Conservation (phyloP, 371 early-diverging fungal genomes). For the Phascolomyces articulosus region DNA sequence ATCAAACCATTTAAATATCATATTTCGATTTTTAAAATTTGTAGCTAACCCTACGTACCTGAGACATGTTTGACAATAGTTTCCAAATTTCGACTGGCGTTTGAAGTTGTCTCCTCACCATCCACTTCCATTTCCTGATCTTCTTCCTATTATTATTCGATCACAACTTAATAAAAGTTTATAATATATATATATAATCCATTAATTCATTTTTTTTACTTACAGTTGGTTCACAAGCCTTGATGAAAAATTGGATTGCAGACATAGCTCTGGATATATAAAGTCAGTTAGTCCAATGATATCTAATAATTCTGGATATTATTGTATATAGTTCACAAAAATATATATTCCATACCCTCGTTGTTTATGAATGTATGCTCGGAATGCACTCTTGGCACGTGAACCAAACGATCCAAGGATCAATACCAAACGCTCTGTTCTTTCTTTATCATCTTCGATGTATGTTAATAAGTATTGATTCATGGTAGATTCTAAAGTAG, state of each 20-base stretch:
- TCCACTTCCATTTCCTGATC: slow-evolving; percentile 25
- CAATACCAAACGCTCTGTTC: slow-evolving; percentile 62
- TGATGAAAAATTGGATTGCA: not conserved
- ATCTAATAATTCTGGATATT: too few species aligned
- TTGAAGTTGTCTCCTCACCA: not conserved
- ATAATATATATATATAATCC: not conserved
- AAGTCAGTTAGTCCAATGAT: too few species aligned
- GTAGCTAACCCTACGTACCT: slow-evolving; percentile 19
- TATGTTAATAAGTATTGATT: slow-evolving; percentile 37
- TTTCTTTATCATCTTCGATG: slow-evolving; percentile 48
- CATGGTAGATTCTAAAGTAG: slow-evolving; percentile 45
- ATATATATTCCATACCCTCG: slow-evolving; percentile 29
- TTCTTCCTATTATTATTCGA: slow-evolving; percentile 17
- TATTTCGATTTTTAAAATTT: not conserved
- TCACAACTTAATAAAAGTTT: not conserved
- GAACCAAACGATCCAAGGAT: slow-evolving; percentile 53
- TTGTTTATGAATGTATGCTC: slow-evolving; percentile 56
- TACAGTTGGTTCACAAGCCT: not conserved
- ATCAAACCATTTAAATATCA: not conserved
- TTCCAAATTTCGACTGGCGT: slow-evolving; percentile 22
- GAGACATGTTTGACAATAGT: slow-evolving; percentile 49
- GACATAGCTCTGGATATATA: not conserved
- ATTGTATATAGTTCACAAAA: too few species aligned
- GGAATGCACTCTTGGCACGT: slow-evolving; percentile 58
- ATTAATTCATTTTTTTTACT: not conserved